Percentiles rank a stretch among this genome's conserved stretches.
These are phyloP conservation scores for Hortiboletus flavorubellus DNA, from an alignment of 768 basidiomycete genomes.

Conservation along the genomic window DNA sequence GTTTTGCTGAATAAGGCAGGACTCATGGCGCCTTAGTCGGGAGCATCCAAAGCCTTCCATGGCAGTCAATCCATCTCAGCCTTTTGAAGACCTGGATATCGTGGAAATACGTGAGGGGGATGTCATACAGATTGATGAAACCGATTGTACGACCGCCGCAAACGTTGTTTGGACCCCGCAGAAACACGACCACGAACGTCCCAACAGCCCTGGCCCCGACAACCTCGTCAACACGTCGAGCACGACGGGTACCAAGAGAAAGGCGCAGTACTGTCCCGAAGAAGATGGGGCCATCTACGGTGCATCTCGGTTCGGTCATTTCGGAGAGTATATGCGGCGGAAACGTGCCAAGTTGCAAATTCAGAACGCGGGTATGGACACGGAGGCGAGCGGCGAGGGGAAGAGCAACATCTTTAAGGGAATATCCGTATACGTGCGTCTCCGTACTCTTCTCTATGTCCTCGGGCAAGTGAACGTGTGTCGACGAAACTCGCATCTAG, in stretches of 20 bases:
- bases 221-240: neutral
- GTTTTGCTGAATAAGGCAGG: slow-evolving; percentile 3
- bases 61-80: neutral
- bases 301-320: slow-evolving; percentile 75
- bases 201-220: slow-evolving; percentile 11
- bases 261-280: slow-evolving; percentile 15
- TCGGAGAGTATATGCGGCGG: slow-evolving; percentile 84
- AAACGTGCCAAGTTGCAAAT: slow-evolving; percentile 90
- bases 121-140: slow-evolving; percentile 7
- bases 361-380: slow-evolving; percentile 53
- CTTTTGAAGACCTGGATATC: slow-evolving; percentile 27
- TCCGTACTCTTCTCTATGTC: neutral
- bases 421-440: slow-evolving; percentile 78
- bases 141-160: slow-evolving; percentile 14
- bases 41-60: slow-evolving; percentile 6
- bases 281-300: slow-evolving; percentile 60
- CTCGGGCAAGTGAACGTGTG: neutral
- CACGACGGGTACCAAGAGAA: slow-evolving; percentile 17
- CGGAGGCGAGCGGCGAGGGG: slow-evolving; percentile 14
- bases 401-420: slow-evolving; percentile 64
- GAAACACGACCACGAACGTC: slow-evolving; percentile 35
- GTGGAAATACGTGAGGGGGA: slow-evolving; percentile 25
- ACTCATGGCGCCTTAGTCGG: neutral
- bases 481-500: slow-evolving; percentile 35
- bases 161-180: slow-evolving; percentile 34